These are phyloP conservation scores for Ceratobasidium theobromae DNA, from an alignment of 1,284 basidiomycete genomes.

Conservation along the genomic window DNA sequence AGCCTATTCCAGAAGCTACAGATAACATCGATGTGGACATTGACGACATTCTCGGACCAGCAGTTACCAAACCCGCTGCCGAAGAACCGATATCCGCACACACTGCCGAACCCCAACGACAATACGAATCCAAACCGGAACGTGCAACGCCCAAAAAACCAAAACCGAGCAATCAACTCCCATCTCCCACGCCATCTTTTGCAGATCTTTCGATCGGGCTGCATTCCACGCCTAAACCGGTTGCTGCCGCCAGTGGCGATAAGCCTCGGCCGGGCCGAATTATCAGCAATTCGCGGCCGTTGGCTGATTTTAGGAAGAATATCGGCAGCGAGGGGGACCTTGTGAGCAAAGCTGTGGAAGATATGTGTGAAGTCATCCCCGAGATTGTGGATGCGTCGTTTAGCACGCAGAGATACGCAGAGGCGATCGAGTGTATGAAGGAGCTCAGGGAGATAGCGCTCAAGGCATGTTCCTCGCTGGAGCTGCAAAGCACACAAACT, in stretches of 20 bases:
- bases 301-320: slow-evolving; percentile 74
- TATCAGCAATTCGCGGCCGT: slow-evolving; percentile 69
- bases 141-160: slow-evolving; percentile 6
- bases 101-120: too few relatives aligned
- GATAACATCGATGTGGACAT: slow-evolving; percentile 54
- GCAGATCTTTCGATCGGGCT: not conserved
- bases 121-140: not conserved
- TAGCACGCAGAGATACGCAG: slow-evolving; percentile 59
- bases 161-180: not conserved
- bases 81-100: too few relatives aligned
- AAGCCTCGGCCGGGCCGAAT: slow-evolving; percentile 39
- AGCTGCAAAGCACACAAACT: not conserved
- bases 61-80: slow-evolving; percentile 7
- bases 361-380: slow-evolving; percentile 67
- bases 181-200: slow-evolving; percentile 1
- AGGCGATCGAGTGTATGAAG: slow-evolving; percentile 72
- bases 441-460: slow-evolving; percentile 65
- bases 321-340: slow-evolving; percentile 63
- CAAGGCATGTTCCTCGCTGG: slow-evolving; percentile 49
- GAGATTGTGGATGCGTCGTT: slow-evolving; percentile 73
- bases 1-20: slow-evolving; percentile 56
- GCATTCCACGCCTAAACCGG: slow-evolving; percentile 22
- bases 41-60: slow-evolving; percentile 53
- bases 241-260: slow-evolving; percentile 45
- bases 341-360: slow-evolving; percentile 79